phyloP scores from a whole-genome alignment of 192 early-diverging fungal species.

The Glomus cerebriforme region DNA sequence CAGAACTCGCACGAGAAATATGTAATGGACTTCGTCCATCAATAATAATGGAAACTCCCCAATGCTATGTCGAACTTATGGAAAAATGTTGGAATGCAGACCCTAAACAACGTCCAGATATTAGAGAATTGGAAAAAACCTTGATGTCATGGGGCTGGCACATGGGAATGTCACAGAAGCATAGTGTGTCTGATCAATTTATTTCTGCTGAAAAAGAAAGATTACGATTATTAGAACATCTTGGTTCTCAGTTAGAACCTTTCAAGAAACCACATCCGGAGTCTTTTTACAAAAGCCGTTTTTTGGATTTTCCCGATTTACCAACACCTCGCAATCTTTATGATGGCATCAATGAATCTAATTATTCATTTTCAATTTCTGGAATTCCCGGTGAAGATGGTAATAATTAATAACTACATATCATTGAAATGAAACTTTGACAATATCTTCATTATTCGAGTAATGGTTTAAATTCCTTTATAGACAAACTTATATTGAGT shows the following conservation, averaged over 20 bases:
- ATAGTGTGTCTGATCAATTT: conserved; percentile 10
- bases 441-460: neutral
- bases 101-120: conserved; percentile 5
- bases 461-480: neutral
- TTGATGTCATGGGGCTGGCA: conserved; percentile 32
- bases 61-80: conserved; percentile 6
- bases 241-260: neutral
- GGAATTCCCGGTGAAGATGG: neutral
- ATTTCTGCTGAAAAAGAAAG: conserved; percentile 15
- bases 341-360: neutral
- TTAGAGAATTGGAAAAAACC: conserved; percentile 17
- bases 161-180: conserved; percentile 22
- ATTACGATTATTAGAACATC: conserved; percentile 1
- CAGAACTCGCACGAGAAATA: neutral
- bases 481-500: neutral
- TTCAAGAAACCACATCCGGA: conserved; percentile 1
- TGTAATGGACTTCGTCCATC: conserved; percentile 4
- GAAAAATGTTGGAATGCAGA: conserved; percentile 16
- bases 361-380: neutral
- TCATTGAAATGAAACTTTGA: neutral
- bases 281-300: neutral
- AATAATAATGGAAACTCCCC: conserved; percentile 3
- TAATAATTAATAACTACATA: neutral
- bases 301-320: neutral
- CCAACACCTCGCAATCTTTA: neutral